Evolutionary conservation across 169 alveolate genomes (phyloP), one percentile per base, ranked within the genome.

Genomic region (Cryptosporidium canis): DNA sequence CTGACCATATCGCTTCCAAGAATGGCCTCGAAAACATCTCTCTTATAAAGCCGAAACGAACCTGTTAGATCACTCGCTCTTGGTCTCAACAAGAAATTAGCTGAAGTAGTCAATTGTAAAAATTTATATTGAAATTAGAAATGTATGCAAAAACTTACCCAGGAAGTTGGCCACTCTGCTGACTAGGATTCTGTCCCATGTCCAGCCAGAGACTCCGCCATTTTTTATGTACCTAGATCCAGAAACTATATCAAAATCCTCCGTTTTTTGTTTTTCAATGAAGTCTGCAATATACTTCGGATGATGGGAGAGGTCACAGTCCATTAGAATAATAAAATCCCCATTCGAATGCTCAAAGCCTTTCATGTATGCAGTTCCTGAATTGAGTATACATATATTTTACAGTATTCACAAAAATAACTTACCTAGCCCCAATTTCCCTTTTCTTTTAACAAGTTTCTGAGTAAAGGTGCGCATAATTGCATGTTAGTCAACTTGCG

Each of bases 171-270:
- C 99, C 11, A 96, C 97, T 67, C 98, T 93, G 18, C 99, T 95
- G 45, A 97, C 95, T 11, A 98, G 90, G 66, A 97, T 94, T 83
- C 99, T 92, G 53, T 90, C 90, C 72, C 95, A 93, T 70, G 95
- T 94, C 99, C 99, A 98, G 16, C 99, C 99, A 83, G 94, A 95
- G 48, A 98, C 99, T 39, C 99, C 99, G 1, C 99, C 99, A 11
- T 96, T 95, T 44, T 31, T 39, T 44, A 83, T 92, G 90, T 98
- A 98, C 55, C 99, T 95, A 8, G 99, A 95, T 9, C 99, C 99
- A 24, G 98, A 96, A 29, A 98, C 99, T 37, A 98, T 94, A 85
- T 98, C 99, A 68, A 93, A 93, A 71, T 95, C 93, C 0, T 95
- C 94, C 44, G 92, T 93, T 67, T 95, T 90, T 91, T 97, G 98